Percentiles rank a stretch among this genome's conserved stretches.
Conservation (phyloP, 2,329 filamentous ascomycete genomes). For the Setomelanomma holmii region DNA sequence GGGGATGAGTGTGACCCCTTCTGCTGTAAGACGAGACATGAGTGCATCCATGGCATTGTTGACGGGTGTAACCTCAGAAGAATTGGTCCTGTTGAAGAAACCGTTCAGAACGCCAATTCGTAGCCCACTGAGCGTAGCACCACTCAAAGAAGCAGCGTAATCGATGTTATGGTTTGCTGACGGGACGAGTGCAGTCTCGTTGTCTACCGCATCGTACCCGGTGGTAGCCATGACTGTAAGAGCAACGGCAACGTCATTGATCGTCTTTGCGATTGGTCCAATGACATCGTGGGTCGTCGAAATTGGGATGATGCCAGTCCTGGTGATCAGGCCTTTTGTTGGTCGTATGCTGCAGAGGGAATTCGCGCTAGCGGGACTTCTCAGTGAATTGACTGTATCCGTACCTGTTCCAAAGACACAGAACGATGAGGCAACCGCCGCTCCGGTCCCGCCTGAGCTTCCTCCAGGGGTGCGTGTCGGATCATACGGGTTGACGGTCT, state of each 20-base stretch:
- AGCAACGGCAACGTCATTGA: constrained; percentile 60
- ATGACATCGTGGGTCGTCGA: constrained; percentile 64
- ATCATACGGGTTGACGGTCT: constrained; percentile 73
- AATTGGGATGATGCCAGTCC: constrained; percentile 62
- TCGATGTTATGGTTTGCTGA: constrained; percentile 51
- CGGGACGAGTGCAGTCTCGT: constrained; percentile 59
- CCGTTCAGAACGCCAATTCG: constrained; percentile 61
- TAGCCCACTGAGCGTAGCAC: constrained; percentile 47
- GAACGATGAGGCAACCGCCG: constrained; percentile 65
- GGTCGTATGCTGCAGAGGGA: constrained; percentile 67
- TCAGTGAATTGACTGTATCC: constrained; percentile 68
- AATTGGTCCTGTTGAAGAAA: constrained; percentile 63
- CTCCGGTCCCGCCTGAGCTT: constrained; percentile 68
- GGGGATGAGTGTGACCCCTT: constrained; percentile 60
- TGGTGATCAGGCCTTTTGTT: constrained; percentile 60
- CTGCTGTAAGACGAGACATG: constrained; percentile 53
- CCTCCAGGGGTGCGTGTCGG: constrained; percentile 69
- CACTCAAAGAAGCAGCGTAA: constrained; percentile 54
- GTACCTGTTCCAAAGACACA: constrained; percentile 66
- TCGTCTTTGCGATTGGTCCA: constrained; percentile 61
- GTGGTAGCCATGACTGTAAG: constrained; percentile 61
- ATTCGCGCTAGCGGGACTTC: constrained; percentile 67
- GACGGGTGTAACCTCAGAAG: constrained; percentile 64
- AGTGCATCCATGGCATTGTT: constrained; percentile 60
- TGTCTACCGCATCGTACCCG: constrained; percentile 61